Conservation (phyloP, 1,139 yeast genomes). For the Magnusiomyces suaveolens region DNA sequence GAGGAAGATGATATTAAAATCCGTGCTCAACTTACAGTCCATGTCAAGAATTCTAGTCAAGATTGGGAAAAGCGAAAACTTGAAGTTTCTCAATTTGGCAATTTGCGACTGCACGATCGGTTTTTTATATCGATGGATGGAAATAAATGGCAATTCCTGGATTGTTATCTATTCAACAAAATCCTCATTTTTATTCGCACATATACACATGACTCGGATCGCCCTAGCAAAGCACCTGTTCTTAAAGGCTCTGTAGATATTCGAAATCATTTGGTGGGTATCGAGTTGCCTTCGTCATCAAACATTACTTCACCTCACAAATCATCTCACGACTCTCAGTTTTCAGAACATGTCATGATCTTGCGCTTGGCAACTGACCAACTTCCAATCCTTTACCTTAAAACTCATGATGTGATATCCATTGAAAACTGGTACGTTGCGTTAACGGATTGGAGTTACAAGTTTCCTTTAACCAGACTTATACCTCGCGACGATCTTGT, state of each 20-base stretch:
- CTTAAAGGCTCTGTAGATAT: slow-evolving; percentile 18
- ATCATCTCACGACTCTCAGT: background rate
- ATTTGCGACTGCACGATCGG: slow-evolving; percentile 17
- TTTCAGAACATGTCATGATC: slow-evolving; percentile 7
- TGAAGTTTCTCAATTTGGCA: slow-evolving; percentile 18
- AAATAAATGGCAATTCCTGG: slow-evolving; percentile 19
- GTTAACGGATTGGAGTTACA: slow-evolving; percentile 9
- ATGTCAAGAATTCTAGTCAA: slow-evolving; percentile 11
- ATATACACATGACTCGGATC: slow-evolving; percentile 4
- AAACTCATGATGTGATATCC: slow-evolving; percentile 11
- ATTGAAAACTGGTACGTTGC: slow-evolving; percentile 15
- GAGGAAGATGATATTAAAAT: slow-evolving; percentile 4
- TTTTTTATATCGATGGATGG: slow-evolving; percentile 19
- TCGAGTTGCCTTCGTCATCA: slow-evolving; percentile 14
- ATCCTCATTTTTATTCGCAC: slow-evolving; percentile 18
- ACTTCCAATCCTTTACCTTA: slow-evolving; percentile 14
- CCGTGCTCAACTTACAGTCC: slow-evolving; percentile 3
- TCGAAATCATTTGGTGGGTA: slow-evolving; percentile 14
- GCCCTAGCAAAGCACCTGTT: slow-evolving; percentile 10
- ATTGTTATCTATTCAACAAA: slow-evolving; percentile 22
- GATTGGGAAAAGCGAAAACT: slow-evolving; percentile 16
- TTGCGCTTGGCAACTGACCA: slow-evolving; percentile 12
- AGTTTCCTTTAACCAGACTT: slow-evolving; percentile 9
- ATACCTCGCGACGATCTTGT: slow-evolving; percentile 8
- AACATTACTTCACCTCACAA: background rate